A percentile compares a stretch with the other conserved stretches of the same genome.
Evolutionary conservation across 106 monocot genomes (phyloP).

Genomic region (Platanthera zijinensis): DNA sequence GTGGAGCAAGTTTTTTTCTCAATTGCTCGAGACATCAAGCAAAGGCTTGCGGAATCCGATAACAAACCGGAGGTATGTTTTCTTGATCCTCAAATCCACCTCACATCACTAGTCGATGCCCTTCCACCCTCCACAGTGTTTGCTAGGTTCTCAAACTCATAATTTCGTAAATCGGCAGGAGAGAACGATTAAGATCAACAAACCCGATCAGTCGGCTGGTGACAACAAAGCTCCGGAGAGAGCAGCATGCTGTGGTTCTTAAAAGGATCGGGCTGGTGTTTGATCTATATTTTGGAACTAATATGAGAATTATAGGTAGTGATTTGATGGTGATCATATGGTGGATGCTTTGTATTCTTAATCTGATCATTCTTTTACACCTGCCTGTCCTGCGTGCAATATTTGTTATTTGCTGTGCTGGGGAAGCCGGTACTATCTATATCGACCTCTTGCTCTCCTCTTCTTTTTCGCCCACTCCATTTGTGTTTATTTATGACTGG

Average conservation of each 20-base stretch:
- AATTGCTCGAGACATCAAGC: conserved; percentile 91
- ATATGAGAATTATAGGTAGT: not conserved
- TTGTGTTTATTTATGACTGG: no score
- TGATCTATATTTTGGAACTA: conserved; percentile 3
- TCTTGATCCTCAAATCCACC: not conserved
- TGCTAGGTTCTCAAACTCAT: not conserved
- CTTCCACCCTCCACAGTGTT: not conserved
- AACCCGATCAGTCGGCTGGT: conserved; percentile 41
- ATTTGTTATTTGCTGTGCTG: conserved; percentile 1
- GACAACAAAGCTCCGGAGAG: conserved; percentile 41
- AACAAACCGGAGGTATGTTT: conserved; percentile 55
- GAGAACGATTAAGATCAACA: conserved; percentile 67
- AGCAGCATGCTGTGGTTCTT: conserved; percentile 74
- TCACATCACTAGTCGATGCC: not conserved
- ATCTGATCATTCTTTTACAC: conserved; percentile 23
- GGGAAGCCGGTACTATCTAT: not conserved
- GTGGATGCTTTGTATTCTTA: conserved; percentile 19
- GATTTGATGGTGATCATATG: conserved; percentile 1
- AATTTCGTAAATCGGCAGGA: conserved; percentile 25
- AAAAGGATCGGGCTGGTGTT: not conserved
- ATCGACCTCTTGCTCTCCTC: no score
- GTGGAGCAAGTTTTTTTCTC: conserved; percentile 97
- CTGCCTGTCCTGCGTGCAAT: not conserved
- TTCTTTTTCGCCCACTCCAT: no score
- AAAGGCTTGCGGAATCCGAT: conserved; percentile 79